Evolutionary conservation across 2,329 filamentous ascomycete species (phyloP), one percentile per base, ranked within the genome.

Genomic region (Calonectria hawksworthii): DNA sequence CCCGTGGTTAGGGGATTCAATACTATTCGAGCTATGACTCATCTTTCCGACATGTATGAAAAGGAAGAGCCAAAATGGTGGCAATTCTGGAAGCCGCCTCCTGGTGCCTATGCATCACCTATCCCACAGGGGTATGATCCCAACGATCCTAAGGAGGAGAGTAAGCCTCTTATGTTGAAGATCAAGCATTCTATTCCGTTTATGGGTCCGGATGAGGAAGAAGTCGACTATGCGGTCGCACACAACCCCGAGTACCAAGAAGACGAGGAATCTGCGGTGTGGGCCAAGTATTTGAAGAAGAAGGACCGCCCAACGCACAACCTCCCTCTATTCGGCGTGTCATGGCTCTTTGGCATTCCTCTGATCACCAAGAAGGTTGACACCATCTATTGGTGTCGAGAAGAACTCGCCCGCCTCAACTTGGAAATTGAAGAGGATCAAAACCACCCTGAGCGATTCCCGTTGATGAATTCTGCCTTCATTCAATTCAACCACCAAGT

Each of bases 401-500:
- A 93, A 77, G 94, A 99, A 83, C 85, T 99, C 34, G 96, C 97
- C 23, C 92, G 95, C 18, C 88, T 99, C 23, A 99, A 99, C 78
- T 82, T 96, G 68, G 96, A 99, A 83, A 98, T 99, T 69, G 96
- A 98, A 79, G 88, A 93, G 56, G 97, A 99, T 78, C 97, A 99
- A 83, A 90, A 93, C 68, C 90, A 97, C 64, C 94, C 94, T 0
- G 96, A 98, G 78, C 92, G 93, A 6, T 99, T 95, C 76, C 96
- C 96, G 0, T 86, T 96, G 61, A 98, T 98, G 96, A 98, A 95
- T 81, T 98, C 96, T 0, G 97, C 97, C 0, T 99, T 99, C 80
- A 96, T 99, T 75, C 97, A 99, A 83, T 99, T 99, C 89, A 98
- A 99, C 82, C 94, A 98, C 82, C 97, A 99, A 83, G 95, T 98